Evolutionary conservation across 495 filamentous ascomycete species (phyloP).

Genomic region (Tuber magnatum): DNA sequence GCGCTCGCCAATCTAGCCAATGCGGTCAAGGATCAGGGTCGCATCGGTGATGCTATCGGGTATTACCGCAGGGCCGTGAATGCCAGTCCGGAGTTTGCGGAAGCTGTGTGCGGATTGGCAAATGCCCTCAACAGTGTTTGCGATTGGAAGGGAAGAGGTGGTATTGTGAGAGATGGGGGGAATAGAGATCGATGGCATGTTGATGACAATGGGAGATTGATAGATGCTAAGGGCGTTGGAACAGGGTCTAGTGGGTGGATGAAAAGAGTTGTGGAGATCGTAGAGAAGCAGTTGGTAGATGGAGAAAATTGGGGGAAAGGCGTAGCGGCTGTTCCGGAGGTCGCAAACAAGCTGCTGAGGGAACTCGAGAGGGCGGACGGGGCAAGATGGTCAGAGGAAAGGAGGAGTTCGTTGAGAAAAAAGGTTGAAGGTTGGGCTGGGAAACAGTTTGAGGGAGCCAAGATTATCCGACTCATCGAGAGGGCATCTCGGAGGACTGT

Average conservation of each 20-base stretch:
- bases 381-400: constrained; percentile 42
- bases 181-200: constrained; percentile 91
- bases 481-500: constrained; percentile 67
- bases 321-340: constrained; percentile 51
- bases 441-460: constrained; percentile 77
- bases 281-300: constrained; percentile 80
- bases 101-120: constrained; percentile 91
- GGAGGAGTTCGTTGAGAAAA: constrained; percentile 42
- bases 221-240: constrained; percentile 58
- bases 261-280: constrained; percentile 89
- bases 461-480: constrained; percentile 78
- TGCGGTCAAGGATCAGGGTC: constrained; percentile 93
- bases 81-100: constrained; percentile 90
- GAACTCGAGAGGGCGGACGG: constrained; percentile 47
- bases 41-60: constrained; percentile 79
- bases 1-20: constrained; percentile 95
- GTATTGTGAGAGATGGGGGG: constrained; percentile 63
- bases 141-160: constrained; percentile 86
- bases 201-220: constrained; percentile 73
- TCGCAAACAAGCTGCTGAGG: constrained; percentile 44
- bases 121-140: constrained; percentile 97
- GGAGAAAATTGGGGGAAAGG: constrained; percentile 83
- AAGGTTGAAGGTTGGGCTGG: constrained; percentile 64
- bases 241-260: constrained; percentile 71
- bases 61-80: constrained; percentile 88